Evolutionary conservation across 345 rosid genomes (phyloP).

Genomic region (Dipteronia sinensis): DNA sequence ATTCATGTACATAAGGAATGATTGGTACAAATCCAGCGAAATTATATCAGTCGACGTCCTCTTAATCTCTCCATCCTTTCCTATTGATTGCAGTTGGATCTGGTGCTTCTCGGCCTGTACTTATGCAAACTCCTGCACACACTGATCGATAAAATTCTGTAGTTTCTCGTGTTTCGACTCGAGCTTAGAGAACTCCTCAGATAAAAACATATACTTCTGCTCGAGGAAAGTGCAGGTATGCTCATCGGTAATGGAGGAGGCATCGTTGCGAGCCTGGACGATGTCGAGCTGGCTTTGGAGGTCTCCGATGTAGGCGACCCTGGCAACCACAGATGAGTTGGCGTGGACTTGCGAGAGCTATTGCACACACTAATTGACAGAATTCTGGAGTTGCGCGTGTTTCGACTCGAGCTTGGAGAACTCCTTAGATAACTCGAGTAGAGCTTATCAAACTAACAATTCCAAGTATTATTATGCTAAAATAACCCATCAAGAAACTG

Average conservation of each 20-base stretch:
- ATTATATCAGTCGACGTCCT: slow-evolving; percentile 46
- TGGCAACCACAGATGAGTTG: no score
- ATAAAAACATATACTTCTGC: slow-evolving; percentile 82
- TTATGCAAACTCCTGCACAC: slow-evolving; percentile 63
- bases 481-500: no score
- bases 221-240: slow-evolving; percentile 97
- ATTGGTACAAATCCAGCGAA: no score
- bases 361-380: slow-evolving; percentile 56
- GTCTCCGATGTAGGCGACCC: slow-evolving; percentile 13
- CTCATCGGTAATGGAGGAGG: slow-evolving; percentile 86
- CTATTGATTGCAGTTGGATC: slow-evolving; percentile 4
- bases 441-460: no score
- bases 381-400: slow-evolving; percentile 65
- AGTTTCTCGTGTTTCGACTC: slow-evolving; percentile 66
- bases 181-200: slow-evolving; percentile 61
- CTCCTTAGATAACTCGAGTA: slow-evolving; percentile 53
- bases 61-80: slow-evolving; percentile 80
- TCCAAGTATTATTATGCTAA: no score
- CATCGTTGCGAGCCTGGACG: slow-evolving; percentile 79
- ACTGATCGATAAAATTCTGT: slow-evolving; percentile 67
- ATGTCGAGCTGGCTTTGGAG: slow-evolving; percentile 63
- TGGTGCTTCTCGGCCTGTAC: slow-evolving; percentile 30
- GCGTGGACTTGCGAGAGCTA: slow-evolving; percentile 64
- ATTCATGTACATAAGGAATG: no score
- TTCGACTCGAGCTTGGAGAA: slow-evolving; percentile 64